These are phyloP conservation scores for Intubia oerlemansii DNA, from an alignment of 2,329 filamentous ascomycete species.

Conservation along the genomic window DNA sequence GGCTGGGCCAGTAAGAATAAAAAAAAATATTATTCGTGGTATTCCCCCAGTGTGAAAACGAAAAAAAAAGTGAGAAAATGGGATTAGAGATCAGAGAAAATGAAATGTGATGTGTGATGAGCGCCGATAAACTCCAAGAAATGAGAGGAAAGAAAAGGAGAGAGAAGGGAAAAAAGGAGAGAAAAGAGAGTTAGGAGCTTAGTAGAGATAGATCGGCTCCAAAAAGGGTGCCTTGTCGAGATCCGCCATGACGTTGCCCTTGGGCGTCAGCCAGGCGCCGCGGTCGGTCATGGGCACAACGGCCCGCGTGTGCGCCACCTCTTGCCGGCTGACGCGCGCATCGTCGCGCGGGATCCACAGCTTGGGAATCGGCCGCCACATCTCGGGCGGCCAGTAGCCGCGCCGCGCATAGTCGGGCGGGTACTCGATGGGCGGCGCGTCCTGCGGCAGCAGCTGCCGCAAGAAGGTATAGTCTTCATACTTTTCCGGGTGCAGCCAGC, in stretches of 20 bases:
- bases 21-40: no score
- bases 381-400: constrained; percentile 53
- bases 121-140: no score
- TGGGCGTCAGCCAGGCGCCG: constrained; percentile 43
- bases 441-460: constrained; percentile 17
- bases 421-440: constrained; percentile 4
- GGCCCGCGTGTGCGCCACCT: constrained; percentile 42
- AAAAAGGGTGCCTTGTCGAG: constrained; percentile 10
- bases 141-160: no score
- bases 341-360: constrained; percentile 61
- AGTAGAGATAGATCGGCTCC: constrained; percentile 11
- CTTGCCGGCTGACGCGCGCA: constrained; percentile 47
- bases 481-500: constrained; percentile 35
- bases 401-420: constrained; percentile 24
- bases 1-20: no score
- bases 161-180: no score
- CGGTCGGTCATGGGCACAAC: constrained; percentile 54
- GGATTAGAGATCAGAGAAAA: no score
- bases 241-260: constrained; percentile 9
- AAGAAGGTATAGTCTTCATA: constrained; percentile 39
- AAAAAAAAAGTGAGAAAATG: no score
- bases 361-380: constrained; percentile 35
- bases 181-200: no score
- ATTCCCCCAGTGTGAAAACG: no score
- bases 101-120: no score